Base-by-base conservation (phyloP, 257 asterid species). In the Lycium ferocissimum region DNA sequence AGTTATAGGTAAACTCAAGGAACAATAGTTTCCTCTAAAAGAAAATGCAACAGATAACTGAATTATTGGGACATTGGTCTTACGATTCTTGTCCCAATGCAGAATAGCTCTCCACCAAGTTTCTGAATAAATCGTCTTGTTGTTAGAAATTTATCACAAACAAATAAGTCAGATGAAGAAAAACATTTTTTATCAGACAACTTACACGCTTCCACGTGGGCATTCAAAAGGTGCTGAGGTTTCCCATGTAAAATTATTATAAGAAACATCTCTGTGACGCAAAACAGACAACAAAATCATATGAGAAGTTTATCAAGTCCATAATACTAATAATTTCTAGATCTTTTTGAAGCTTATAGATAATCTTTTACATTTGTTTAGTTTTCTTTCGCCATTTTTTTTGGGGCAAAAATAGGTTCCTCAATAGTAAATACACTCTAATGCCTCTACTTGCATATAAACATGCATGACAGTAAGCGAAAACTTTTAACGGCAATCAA, bases 101-200 rank as follows among this genome's bases (percentile, higher is more conserved):
- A 80, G 97, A 91, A 83, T 87, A 94, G 89, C 98, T 93, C 89
- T 95, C 98, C 84, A 92, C 98, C 86, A 93, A 85, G 93, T 95
- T 95, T 87, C 98, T 94, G 94, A 84, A 85, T 79, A 82, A 88
- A 89, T 83, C 78, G 88, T 40, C 43, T 9, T 47, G 6, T 0
- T 15, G 66, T 78, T 78, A 86, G 79, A 67, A 72, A 71, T 67
- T 45, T 26, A 65, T 26, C 66, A 35, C 66, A 40, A 76, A 33
- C 54, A 75, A 81, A 78, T 12, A 49, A 57, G 26, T 12, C 26
- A 20, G 43, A 85, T 38, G 45, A 83, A 78, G 66, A 53, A 33
- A 14, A 78, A 53, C 33, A 15, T 54, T 38, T 26, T 53, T 67
- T 83, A 83, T 67, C 69, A 45, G 13, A 70, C 84, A 62, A 90